Base-by-base conservation (phyloP, 129 eudicot species). In the Helianthus annuus region DNA sequence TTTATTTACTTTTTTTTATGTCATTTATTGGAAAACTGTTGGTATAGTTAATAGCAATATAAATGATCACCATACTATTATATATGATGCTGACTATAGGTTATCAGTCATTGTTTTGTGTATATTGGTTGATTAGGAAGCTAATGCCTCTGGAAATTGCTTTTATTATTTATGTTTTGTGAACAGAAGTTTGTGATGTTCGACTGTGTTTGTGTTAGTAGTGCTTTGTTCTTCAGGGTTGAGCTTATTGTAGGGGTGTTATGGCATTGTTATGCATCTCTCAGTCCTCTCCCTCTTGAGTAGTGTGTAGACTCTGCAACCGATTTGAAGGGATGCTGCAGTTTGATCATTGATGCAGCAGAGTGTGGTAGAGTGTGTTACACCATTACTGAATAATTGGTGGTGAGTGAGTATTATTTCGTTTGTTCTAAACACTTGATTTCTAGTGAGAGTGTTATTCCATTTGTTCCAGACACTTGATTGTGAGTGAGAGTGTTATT, bases 201-300 rank as follows among this genome's bases (percentile, higher is more conserved):
- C 61, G 57, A 65, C 38, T 19, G 44, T 76, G 81, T 51, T 60
- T 61, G 36, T 77, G 71, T 44, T 77, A 69, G 65, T 60, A 61
- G 48, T 69, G 71, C 36, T 68, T 59, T 42, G 10, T 42, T 76
- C 51, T 68, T 52, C 70, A 53, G 74, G 75, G 34, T 44, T 68
- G 64, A 34, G 75, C 75, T 76, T 76, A 54, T 40, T 75, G 14
- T 65, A 46, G 72, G 57, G 66, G 29, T 75, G 46, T 55, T 66
- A 13, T 58, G 75, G 64, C 69, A 32, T 60, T 76, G 70, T 68
- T 61, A 48, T 48, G 45, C 52, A 46, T 32, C 63, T 68, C 12
- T 19, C 46, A 54, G 55, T 65, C 15, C 32, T 13, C 36, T 19
- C 29, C 42, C 17, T 32, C 49, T 67, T 56, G 80, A 19, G 17